Conservation (phyloP, 805 yeast species). For the Lachancea meyersii region DNA sequence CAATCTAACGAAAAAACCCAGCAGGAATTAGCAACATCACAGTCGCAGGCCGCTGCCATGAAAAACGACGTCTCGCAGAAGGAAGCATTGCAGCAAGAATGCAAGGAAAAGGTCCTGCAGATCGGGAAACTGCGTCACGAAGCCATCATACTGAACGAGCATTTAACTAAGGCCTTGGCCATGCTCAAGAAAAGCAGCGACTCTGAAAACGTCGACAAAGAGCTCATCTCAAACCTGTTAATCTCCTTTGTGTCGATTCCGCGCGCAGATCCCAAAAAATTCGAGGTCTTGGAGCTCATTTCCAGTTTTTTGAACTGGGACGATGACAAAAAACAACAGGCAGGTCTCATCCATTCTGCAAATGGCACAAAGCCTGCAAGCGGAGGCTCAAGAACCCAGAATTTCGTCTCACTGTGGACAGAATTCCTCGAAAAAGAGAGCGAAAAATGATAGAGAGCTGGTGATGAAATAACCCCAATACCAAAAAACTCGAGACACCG, state of each 20-base stretch:
- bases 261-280: slow-evolving; percentile 89
- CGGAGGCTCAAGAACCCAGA: slow-evolving; percentile 38
- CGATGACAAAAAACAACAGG: slow-evolving; percentile 66
- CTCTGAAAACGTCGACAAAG: slow-evolving; percentile 77
- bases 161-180: slow-evolving; percentile 85
- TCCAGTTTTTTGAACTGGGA: slow-evolving; percentile 86
- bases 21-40: slow-evolving; percentile 20
- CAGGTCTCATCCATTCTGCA: slow-evolving; percentile 51
- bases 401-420: slow-evolving; percentile 73
- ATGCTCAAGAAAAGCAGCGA: slow-evolving; percentile 73
- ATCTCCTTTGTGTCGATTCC: slow-evolving; percentile 82
- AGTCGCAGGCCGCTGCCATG: slow-evolving; percentile 21
- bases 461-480: too few species aligned
- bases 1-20: slow-evolving; percentile 13
- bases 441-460: slow-evolving; percentile 20
- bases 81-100: slow-evolving; percentile 44
- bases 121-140: slow-evolving; percentile 93
- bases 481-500: not conserved
- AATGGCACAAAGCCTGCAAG: slow-evolving; percentile 16
- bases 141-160: slow-evolving; percentile 88
- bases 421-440: slow-evolving; percentile 73
- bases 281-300: slow-evolving; percentile 81
- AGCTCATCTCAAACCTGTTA: slow-evolving; percentile 77
- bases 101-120: slow-evolving; percentile 64
- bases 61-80: slow-evolving; percentile 20